phyloP scores from a whole-genome alignment of 306 rosid genomes.

The Pyrus betulifolia region DNA sequence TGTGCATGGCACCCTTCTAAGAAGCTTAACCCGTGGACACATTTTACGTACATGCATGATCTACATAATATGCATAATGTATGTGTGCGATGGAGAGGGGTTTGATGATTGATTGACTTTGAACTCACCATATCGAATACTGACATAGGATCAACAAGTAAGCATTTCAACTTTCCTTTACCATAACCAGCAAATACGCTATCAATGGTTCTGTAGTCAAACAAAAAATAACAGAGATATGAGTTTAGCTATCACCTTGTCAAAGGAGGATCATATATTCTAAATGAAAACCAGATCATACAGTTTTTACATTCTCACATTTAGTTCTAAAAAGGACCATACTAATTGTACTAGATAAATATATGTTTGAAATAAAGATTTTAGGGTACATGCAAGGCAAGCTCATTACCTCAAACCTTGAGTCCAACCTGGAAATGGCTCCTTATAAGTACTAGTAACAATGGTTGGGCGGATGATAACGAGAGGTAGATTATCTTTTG shows the following conservation, averaged over 20 bases:
- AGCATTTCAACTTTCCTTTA: conserved; percentile 20
- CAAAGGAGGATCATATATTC: no score
- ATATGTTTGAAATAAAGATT: no score
- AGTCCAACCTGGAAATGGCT: conserved; percentile 39
- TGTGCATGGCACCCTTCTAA: no score
- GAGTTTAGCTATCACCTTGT: no score
- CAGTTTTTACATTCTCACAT: no score
- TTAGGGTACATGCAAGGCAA: not conserved
- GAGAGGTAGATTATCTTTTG: not conserved
- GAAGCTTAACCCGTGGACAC: no score
- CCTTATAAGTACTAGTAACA: conserved; percentile 4
- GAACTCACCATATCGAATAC: not conserved
- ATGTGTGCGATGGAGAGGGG: no score
- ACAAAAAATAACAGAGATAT: no score
- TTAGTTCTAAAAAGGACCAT: no score
- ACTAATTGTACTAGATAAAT: no score
- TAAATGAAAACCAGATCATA: no score
- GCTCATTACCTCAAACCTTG: conserved; percentile 32
- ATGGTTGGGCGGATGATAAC: conserved; percentile 7
- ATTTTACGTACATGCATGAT: no score
- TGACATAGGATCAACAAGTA: conserved; percentile 21
- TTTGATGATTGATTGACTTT: not conserved
- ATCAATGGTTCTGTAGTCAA: conserved; percentile 32
- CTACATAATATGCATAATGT: not conserved
- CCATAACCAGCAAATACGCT: conserved; percentile 10